Percentiles rank a stretch among this genome's conserved stretches.
phyloP scores from a whole-genome alignment of 495 filamentous ascomycete species.

The Podospora tetraspora region DNA sequence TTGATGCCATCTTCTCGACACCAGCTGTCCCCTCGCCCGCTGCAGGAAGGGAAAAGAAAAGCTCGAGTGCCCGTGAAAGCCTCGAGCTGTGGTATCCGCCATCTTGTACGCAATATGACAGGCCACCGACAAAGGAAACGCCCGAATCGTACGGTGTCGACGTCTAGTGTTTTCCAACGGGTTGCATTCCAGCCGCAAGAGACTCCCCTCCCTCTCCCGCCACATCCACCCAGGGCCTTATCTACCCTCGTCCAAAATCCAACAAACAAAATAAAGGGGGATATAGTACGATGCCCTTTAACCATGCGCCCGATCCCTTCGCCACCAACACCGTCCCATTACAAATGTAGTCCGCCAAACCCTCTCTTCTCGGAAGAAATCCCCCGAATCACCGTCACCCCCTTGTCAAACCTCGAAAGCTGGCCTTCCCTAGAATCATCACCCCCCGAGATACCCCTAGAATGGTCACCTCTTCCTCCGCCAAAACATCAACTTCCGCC shows the following conservation, averaged over 20 bases:
- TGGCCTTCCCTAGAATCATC: not conserved
- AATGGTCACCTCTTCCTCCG: conserved; percentile 44
- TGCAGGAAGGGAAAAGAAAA: not conserved
- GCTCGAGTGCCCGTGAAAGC: not conserved
- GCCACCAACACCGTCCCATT: not conserved
- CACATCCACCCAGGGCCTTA: no score
- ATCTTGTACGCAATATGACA: not conserved
- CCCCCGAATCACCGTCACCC: no score
- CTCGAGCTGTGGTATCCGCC: not conserved
- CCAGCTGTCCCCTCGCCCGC: not conserved
- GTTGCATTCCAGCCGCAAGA: not conserved
- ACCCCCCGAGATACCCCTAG: conserved; percentile 17
- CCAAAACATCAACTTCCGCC: conserved; percentile 36
- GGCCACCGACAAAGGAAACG: not conserved
- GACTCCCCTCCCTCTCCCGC: not conserved
- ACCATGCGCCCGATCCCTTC: not conserved
- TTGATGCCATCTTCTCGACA: not conserved
- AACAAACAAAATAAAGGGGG: not conserved
- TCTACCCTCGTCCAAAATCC: not conserved
- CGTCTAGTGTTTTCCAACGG: not conserved
- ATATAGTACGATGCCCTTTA: not conserved
- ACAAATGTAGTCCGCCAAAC: not conserved
- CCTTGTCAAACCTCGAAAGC: no score
- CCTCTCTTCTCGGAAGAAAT: not conserved
- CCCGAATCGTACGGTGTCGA: not conserved